Base-by-base conservation (phyloP, 192 early-diverging fungal genomes). In the Phycomyces blakesleeanus region DNA sequence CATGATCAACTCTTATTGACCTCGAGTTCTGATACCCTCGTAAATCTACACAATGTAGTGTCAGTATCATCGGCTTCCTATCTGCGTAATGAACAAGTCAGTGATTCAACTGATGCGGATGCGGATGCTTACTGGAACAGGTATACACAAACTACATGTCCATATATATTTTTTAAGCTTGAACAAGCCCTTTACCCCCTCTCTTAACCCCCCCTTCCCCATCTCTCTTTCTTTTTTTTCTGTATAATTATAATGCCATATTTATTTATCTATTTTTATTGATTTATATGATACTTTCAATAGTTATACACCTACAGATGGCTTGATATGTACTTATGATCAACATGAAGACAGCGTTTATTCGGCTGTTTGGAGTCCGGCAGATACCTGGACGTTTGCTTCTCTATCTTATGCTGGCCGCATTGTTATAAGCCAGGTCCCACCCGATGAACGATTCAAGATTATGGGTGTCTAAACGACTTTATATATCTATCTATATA, bases 331-430 rank as follows among this genome's bases (percentile, higher is more conserved):
- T 6, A 86, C 89, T n/a, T 97, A 86, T 67, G 91, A 95, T 37
- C 93, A 96, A 66, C 95, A 96, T 72, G 94, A 98, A 71, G 92
- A 96, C 54, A 91, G 89, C 63, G 95, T 98, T 2, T 97, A 97
- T 66, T 76, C 89, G 5, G 89, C 87, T 2, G 85, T 88, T 18
- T 98, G 96, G 96, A 96, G 94, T 52, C 77, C 76, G 5, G 85
- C 85, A 0, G 94, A 96, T 74, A 91, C 93, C 1, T 98, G 96
- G 96, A 79, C 94, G 12, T 98, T 96, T 83, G 88, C 91, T 18
- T 95, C 93, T 3, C 68, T 96, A 24, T 97, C 94, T 24, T 93
- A 93, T 75, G 95, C 94, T 72, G 96, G 96, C 10, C 85, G 93
- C 12, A 80, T 95, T n/a, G 91, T 94, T 22, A 85, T 98, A 51